Evolutionary conservation across 169 alveolate species (phyloP), one percentile per base, ranked within the genome.

Genomic region (Plasmodium yoelii): DNA sequence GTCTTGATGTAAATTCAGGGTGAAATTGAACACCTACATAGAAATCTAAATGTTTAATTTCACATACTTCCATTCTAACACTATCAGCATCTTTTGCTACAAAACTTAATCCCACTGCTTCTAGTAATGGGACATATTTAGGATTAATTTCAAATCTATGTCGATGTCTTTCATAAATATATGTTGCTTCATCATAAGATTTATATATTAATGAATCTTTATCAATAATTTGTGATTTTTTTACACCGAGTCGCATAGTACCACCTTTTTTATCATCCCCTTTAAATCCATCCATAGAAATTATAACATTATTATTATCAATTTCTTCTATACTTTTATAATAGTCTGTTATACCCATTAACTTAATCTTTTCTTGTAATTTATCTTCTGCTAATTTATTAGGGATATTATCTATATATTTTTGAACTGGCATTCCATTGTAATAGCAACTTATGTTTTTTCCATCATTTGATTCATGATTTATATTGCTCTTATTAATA

Each of bases 61-160:
- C 95, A 57, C 92, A 87, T 70, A 97, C 92, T 86, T 97, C 99
- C 98, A 96, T 96, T 74, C 99, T 91, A 82, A 92, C 93, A 18
- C 96, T 96, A 53, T 94, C 90, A 9, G 89, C 94, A 91, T 97
- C 99, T 74, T 92, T 94, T 15, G 99, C 92, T 47, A 96, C 93
- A 75, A 98, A 98, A 57, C 61, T 92, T 15, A 97, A 73, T 10
- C 99, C 99, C 47, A 74, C 88, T 15, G 95, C 92, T 77, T 94
- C 97, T 73, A 97, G 73, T 22, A 82, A 70, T 12, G 94, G 95
- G 5, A 95, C 95, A 87, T 92, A 95, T 26, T 93, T 93, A 13
- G 97, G 97, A 89, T 96, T 96, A 15, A 98, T 97, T 93, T 97
- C 98, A 73, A 95, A 97, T 71, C 99, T 82, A 90, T 98, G 99